A percentile compares a stretch with the other conserved stretches of the same genome.
phyloP scores from a whole-genome alignment of 2,329 filamentous ascomycete species.

The Fusarium sp. region DNA sequence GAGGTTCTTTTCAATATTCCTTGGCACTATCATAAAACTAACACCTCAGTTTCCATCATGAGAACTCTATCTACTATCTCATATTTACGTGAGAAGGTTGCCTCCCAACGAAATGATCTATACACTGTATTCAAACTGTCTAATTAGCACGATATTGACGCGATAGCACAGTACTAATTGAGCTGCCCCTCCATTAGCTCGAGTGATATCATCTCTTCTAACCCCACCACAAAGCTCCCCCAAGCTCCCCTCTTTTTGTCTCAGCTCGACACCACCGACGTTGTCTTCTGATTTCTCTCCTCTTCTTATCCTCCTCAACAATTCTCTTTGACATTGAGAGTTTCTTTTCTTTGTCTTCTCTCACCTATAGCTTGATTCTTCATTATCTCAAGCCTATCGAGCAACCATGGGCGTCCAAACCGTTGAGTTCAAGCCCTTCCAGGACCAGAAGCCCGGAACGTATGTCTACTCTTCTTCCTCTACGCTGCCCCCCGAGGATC shows the following conservation, averaged over 20 bases:
- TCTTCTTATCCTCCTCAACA: constrained; percentile 40
- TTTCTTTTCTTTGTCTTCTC: constrained; percentile 8
- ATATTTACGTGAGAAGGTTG: constrained; percentile 21
- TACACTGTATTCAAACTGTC: constrained; percentile 35
- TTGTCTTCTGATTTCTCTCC: constrained; percentile 25
- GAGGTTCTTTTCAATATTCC: neutral
- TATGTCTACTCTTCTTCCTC: constrained; percentile 69
- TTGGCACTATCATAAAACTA: neutral
- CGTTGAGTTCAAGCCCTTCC: constrained; percentile 86
- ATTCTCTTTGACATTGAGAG: constrained; percentile 14
- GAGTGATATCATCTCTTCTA: constrained; percentile 50
- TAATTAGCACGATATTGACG: neutral
- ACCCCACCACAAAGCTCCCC: constrained; percentile 50
- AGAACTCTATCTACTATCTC: constrained; percentile 10
- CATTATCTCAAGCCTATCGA: constrained; percentile 13
- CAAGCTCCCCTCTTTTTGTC: constrained; percentile 51
- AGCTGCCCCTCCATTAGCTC: constrained; percentile 49
- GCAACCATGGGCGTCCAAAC: constrained; percentile 79
- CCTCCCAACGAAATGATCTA: constrained; percentile 18
- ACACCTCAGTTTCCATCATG: constrained; percentile 24
- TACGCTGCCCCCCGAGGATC: constrained; percentile 17
- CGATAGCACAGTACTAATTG: constrained; percentile 42
- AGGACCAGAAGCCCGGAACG: constrained; percentile 99
- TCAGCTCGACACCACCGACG: constrained; percentile 30
- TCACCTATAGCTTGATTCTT: constrained; percentile 14